Evolutionary conservation across 352 stramenopile genomes (phyloP), one percentile per base, ranked within the genome.

Genomic region (Pythium brachiatum): DNA sequence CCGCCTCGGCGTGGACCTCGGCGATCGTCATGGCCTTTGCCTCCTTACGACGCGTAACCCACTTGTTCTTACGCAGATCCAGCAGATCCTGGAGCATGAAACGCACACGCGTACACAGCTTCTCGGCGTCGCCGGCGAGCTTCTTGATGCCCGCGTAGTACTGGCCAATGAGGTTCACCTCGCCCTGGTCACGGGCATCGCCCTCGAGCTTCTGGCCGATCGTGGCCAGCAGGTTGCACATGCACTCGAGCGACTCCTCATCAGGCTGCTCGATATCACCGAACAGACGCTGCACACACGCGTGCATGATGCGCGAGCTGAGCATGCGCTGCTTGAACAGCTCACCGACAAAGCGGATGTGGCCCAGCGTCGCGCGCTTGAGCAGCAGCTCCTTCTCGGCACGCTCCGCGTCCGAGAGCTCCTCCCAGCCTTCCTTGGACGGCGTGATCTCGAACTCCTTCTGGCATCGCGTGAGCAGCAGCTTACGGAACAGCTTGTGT

Each of bases 281-380:
- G 29, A 95, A 92, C 48, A 95, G 63, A 38, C 79, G 82, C 39
- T 75, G 64, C 20, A 98, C 76, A 61, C 93, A 98, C 60, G 91
- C 83, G 71, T 98, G 83, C 88, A 99, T 98, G 72, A 98, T 97
- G 52, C 94, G 90, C 32, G 95, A 88, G 66, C 91, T 98, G 53
- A 98, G 88, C 68, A 99, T 88, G 61, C 93, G 90, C 59, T 96
- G 78, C 72, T 98, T 97, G 78, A 97, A 99, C 3, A 99, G 73
- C 76, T 98, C 96, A 25, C 96, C 96, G 39, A 99, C 94, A 66
- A 99, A 99, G 26, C 94, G 86, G 75, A 98, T 98, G 69, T 98
- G 94, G 20, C 95, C 94, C 11, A 98, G 60, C 39, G 81, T 87
- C 36, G 72, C 76, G 34, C 84, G 83, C 73, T 95, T 95, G 23